A percentile compares a stretch with the other conserved stretches of the same genome.
These are phyloP conservation scores for Mitragyna speciosa DNA, from an alignment of 257 asterid species.

Conservation along the genomic window DNA sequence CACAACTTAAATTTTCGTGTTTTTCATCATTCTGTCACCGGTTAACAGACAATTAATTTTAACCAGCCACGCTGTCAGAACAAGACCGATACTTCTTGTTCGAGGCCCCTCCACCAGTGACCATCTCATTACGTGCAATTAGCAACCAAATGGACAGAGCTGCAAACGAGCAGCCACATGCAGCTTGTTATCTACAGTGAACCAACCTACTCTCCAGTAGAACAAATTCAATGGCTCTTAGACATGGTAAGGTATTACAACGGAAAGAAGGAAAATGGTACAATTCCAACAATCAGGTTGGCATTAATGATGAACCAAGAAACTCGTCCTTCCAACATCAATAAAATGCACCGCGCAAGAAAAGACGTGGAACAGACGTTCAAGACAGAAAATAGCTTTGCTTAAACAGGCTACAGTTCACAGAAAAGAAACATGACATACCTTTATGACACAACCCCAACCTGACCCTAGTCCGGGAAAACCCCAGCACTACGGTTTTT, in stretches of 20 bases:
- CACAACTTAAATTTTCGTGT: not conserved
- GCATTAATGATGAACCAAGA: not conserved
- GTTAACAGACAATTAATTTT: not conserved
- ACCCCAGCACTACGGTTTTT: slow-evolving; percentile 1
- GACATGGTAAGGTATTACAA: not conserved
- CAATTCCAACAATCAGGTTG: not conserved
- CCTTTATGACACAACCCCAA: not conserved
- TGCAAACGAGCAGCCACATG: not conserved
- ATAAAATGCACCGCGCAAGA: not conserved
- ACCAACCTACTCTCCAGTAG: not conserved
- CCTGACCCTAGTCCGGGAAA: not conserved
- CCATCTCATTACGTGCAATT: not conserved
- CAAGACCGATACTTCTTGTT: not conserved
- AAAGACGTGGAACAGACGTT: not conserved
- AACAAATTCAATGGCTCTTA: not conserved
- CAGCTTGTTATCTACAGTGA: not conserved
- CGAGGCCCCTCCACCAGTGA: not conserved
- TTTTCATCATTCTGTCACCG: not conserved
- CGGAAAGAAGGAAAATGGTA: not conserved
- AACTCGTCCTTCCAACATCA: not conserved
- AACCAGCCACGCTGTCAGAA: not conserved
- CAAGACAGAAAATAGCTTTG: not conserved
- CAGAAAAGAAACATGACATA: not conserved
- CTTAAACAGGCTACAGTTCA: not conserved
- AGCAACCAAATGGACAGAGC: not conserved